A percentile compares a stretch with the other conserved stretches of the same genome.
phyloP scores from a whole-genome alignment of 768 basidiomycete genomes.

The Phlebiopsis flavidoalba region DNA sequence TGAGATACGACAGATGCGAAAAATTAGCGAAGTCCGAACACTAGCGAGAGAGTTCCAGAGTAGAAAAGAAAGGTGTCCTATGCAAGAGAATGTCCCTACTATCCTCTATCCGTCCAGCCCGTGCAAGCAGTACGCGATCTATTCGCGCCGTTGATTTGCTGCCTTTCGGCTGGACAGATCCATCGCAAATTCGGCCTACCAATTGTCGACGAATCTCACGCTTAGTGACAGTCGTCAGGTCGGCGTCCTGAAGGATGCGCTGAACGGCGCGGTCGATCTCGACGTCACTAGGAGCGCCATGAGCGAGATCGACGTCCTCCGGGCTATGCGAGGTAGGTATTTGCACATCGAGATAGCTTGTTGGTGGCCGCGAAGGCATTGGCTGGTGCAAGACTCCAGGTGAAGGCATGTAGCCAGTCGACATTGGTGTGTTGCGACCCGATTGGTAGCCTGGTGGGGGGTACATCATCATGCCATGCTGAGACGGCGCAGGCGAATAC shows the following conservation, averaged over 20 bases:
- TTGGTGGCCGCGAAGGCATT: conserved; percentile 62
- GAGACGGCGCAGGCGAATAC: conserved; percentile 73
- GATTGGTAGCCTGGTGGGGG: conserved; percentile 72
- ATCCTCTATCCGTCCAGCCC: conserved; percentile 25
- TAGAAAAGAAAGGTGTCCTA: neutral
- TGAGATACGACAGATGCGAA: conserved; percentile 11
- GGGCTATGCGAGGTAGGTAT: conserved; percentile 52
- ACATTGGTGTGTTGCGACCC: conserved; percentile 61
- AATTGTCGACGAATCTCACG: conserved; percentile 81
- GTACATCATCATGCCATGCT: conserved; percentile 39
- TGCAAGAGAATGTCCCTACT: neutral
- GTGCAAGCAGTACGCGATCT: conserved; percentile 61
- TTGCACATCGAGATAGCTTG: conserved; percentile 73
- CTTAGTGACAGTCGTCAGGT: conserved; percentile 90
- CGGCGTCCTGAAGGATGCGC: conserved; percentile 67
- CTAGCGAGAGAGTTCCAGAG: neutral
- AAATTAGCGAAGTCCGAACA: conserved; percentile 7
- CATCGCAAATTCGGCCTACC: conserved; percentile 76
- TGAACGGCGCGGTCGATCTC: conserved; percentile 76
- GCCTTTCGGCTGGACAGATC: conserved; percentile 69
- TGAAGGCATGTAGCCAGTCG: conserved; percentile 10
- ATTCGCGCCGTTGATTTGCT: conserved; percentile 75
- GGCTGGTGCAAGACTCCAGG: conserved; percentile 48
- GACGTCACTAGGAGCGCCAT: conserved; percentile 51
- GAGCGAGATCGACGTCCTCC: conserved; percentile 41